Conservation (phyloP, 768 basidiomycete genomes). For the Boletus vinaceobasis region DNA sequence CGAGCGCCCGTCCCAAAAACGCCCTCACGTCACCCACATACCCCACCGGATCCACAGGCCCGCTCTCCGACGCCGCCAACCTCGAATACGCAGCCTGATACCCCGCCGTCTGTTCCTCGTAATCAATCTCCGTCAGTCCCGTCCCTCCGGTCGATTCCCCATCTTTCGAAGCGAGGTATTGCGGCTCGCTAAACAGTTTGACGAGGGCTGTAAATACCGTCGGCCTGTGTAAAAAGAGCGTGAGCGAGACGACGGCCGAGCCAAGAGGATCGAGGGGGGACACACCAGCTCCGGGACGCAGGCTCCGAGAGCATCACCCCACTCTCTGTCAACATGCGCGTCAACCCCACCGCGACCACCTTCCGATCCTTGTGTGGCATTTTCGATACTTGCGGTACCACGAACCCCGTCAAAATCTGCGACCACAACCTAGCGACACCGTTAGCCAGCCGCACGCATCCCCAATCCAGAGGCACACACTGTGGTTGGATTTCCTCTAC, state of each 20-base stretch:
- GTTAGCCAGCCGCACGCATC: not conserved
- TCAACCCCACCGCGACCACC: constrained; percentile 75
- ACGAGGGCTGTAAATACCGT: constrained; percentile 63
- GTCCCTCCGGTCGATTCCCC: not conserved
- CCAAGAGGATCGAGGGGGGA: not conserved
- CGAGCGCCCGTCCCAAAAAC: constrained; percentile 47
- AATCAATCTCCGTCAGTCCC: constrained; percentile 73
- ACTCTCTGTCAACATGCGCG: constrained; percentile 74
- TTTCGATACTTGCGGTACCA: constrained; percentile 78
- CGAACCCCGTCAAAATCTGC: constrained; percentile 70
- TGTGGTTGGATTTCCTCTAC: constrained; percentile 83
- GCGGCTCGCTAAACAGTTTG: constrained; percentile 75
- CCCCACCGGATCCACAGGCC: constrained; percentile 56
- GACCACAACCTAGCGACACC: constrained; percentile 59
- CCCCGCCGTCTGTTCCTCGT: constrained; percentile 84
- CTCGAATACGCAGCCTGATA: constrained; percentile 95
- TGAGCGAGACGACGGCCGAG: not conserved
- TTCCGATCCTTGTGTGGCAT: constrained; percentile 83
- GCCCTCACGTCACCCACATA: constrained; percentile 56
- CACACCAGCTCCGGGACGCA: constrained; percentile 62
- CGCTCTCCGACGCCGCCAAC: constrained; percentile 74
- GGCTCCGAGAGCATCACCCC: constrained; percentile 65
- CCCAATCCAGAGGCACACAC: constrained; percentile 37
- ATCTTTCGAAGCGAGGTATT: constrained; percentile 48
- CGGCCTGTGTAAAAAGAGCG: constrained; percentile 47